Percentiles rank a stretch among this genome's conserved stretches.
Conservation (phyloP, 176 grass and related monocot species). For the Hordeum vulgare region MorexV3_pseudomolecules_assembly NC_058524.1:455587668-455588167, state of each 20-base stretch:
- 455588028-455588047: constrained; percentile 11
- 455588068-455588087: constrained; percentile 27
- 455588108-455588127: constrained; percentile 24
- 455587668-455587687: background rate
- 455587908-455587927: background rate
- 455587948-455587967: background rate
- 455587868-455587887: background rate
- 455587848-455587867: background rate
- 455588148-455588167: background rate
- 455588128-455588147: background rate
- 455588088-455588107: background rate
- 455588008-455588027: constrained; percentile 11
- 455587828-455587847: background rate
- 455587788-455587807: constrained; percentile 10
- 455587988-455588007: constrained; percentile 47
- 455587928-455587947: background rate
- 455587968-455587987: constrained; percentile 18
- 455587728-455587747: background rate
- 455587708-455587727: background rate
- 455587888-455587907: background rate
- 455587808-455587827: background rate
- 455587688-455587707: background rate
- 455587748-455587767: background rate
- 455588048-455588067: constrained; percentile 38
- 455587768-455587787: constrained; percentile 5